Evolutionary conservation across 2,329 filamentous ascomycete species (phyloP).

Genomic region (Trichoderma aggressivum): DNA sequence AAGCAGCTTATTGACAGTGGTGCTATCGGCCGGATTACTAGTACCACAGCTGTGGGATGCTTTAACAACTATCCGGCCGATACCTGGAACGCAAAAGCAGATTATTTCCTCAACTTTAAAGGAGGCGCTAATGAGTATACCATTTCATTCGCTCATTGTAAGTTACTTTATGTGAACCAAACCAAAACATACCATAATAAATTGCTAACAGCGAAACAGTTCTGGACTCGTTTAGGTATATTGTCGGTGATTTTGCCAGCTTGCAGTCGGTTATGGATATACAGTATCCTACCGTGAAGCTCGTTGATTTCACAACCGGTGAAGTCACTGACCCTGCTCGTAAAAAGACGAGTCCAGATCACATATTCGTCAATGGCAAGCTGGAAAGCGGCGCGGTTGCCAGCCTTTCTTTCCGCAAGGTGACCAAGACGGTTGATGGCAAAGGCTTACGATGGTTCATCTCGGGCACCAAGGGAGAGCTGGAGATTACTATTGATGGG

Average conservation of each 20-base stretch:
- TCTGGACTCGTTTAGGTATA: slow-evolving; percentile 22
- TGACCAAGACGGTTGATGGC: slow-evolving; percentile 22
- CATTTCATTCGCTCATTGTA: slow-evolving; percentile 23
- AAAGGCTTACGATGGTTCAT: slow-evolving; percentile 34
- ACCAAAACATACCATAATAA: background rate
- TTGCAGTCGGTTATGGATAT: slow-evolving; percentile 26
- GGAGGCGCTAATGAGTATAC: slow-evolving; percentile 25
- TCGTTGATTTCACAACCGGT: slow-evolving; percentile 25
- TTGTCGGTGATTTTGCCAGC: background rate
- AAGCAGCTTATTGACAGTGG: slow-evolving; percentile 18
- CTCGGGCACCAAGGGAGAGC: slow-evolving; percentile 36
- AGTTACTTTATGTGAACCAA: background rate
- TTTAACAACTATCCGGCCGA: background rate
- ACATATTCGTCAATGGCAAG: slow-evolving; percentile 33
- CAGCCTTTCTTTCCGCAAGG: slow-evolving; percentile 25
- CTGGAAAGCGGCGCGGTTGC: slow-evolving; percentile 30
- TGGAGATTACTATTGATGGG: slow-evolving; percentile 28
- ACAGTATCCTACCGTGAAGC: slow-evolving; percentile 21
- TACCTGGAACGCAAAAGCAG: slow-evolving; percentile 22
- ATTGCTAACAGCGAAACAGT: background rate
- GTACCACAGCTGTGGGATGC: background rate
- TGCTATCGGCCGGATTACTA: slow-evolving; percentile 10
- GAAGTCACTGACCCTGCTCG: slow-evolving; percentile 24
- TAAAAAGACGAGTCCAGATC: slow-evolving; percentile 32
- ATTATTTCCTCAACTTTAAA: slow-evolving; percentile 26